Base-by-base conservation (phyloP, 768 basidiomycete genomes). In the Rhizopogon salebrosus region DNA sequence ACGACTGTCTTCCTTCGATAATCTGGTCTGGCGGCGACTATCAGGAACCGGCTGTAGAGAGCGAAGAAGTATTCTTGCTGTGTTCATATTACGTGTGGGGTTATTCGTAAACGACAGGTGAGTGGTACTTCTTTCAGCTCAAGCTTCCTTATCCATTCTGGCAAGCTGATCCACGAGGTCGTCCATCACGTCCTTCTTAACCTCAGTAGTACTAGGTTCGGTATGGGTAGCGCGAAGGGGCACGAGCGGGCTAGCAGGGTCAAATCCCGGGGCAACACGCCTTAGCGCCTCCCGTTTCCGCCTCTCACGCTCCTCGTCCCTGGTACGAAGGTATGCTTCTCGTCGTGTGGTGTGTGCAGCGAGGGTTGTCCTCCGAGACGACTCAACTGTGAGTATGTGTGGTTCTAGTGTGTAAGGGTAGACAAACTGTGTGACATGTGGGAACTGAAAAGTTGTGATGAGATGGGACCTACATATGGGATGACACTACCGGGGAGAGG, bases 351-450 rank as follows among this genome's bases (percentile, higher is more conserved):
- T 70, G 55, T 89, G 80, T 1, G 86, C 76, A 0, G 85, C 76
- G 35, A 91, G 77, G 0, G 85, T 84, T 3, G 75, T 70, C 42
- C 85, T 76, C 1, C 91, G 84, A 0, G 89, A 78, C 0, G 87
- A 82, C 63, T 89, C 89, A 37, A 91, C 70, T 1, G 83, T 80
- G 49, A 95, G 68, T 58, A 92, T 75, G 64, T 95, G 94, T 0
- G 85, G 80, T 63, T 98, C 95, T 48, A 98, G 80, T 3, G 93
- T 88, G 75, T 92, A 98, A 2, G 95, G 95, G 63, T 98, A 98
- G 39, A 90, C 95, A 62, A 98, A 97, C 95, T 98, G 65, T 5
- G 39, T 34, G 50, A n/a, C 10, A 48, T 48, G 27, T 9, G 42
- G 57, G 26, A 49, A 49, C 38, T 39, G 41, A 40, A 41, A 52